These are phyloP conservation scores for Polychytrium aggregatum DNA, from an alignment of 192 early-diverging fungal genomes.

Conservation along the genomic window DNA sequence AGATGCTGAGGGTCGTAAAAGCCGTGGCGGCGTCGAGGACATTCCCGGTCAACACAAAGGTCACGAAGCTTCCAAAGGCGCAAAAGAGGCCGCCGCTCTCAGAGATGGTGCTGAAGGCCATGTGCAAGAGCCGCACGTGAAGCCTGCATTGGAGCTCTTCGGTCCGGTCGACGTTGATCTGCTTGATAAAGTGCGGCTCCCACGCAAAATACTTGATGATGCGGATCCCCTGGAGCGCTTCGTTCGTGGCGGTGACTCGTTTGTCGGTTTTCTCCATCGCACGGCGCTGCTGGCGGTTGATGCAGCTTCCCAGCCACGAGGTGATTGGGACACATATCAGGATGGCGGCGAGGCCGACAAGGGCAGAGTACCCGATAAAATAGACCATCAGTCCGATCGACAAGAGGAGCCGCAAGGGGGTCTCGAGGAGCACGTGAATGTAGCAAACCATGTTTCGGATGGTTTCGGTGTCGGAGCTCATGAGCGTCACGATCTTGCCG, in stretches of 20 bases:
- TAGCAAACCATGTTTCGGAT: slow-evolving; percentile 1
- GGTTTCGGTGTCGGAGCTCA: slow-evolving; percentile 15
- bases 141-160: slow-evolving; percentile 7
- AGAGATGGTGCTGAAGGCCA: background rate
- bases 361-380: slow-evolving; percentile 69
- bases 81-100: slow-evolving; percentile 25
- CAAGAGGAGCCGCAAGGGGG: slow-evolving; percentile 25
- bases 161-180: slow-evolving; percentile 13
- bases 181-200: slow-evolving; percentile 25
- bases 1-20: slow-evolving; percentile 53
- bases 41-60: slow-evolving; percentile 39
- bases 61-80: slow-evolving; percentile 45
- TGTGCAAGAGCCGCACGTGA: slow-evolving; percentile 20
- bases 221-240: slow-evolving; percentile 80
- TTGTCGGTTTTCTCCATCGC: slow-evolving; percentile 58
- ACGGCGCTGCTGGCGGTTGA: no score
- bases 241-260: slow-evolving; percentile 74
- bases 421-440: background rate
- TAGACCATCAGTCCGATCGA: slow-evolving; percentile 59
- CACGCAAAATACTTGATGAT: slow-evolving; percentile 81
- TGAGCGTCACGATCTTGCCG: slow-evolving; percentile 36
- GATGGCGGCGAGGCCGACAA: slow-evolving; percentile 66
- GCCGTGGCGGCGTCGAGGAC: slow-evolving; percentile 53
- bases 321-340: slow-evolving; percentile 26
- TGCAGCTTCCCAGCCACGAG: slow-evolving; percentile 28